phyloP scores from a whole-genome alignment of 768 basidiomycete genomes.

The Tricholoma sp. region DNA sequence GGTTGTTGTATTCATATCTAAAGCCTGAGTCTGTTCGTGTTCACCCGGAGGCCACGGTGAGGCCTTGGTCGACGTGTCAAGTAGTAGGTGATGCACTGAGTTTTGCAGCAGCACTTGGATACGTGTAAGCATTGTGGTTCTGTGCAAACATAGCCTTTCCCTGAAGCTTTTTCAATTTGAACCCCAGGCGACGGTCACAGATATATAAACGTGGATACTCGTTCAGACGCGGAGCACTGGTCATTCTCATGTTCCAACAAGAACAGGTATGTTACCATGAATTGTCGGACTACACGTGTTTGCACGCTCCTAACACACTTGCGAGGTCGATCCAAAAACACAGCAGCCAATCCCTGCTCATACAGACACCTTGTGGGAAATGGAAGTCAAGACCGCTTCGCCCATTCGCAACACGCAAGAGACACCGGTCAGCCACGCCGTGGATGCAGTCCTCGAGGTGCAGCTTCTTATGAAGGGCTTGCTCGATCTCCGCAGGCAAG shows the following conservation, averaged over 20 bases:
- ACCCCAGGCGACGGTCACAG: conserved; percentile 56
- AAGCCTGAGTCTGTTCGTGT: conserved; percentile 82
- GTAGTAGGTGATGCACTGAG: conserved; percentile 75
- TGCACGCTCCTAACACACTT: background rate
- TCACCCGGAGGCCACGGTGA: conserved; percentile 82
- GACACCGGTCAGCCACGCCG: conserved; percentile 62
- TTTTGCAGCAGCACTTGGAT: conserved; percentile 78
- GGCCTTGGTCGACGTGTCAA: conserved; percentile 78
- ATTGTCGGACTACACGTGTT: background rate
- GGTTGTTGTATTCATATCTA: conserved; percentile 74
- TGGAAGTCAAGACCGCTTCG: conserved; percentile 78
- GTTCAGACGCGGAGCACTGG: conserved; percentile 63
- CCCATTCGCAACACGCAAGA: conserved; percentile 77
- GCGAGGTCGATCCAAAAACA: conserved; percentile 68
- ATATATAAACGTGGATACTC: conserved; percentile 79
- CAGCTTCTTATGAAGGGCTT: conserved; percentile 83
- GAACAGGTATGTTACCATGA: conserved; percentile 51
- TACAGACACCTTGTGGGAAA: conserved; percentile 78
- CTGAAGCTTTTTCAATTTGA: background rate
- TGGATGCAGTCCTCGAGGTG: conserved; percentile 75
- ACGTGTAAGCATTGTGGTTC: conserved; percentile 42
- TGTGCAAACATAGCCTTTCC: background rate
- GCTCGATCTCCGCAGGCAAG: conserved; percentile 71
- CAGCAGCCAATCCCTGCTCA: conserved; percentile 75
- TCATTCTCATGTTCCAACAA: conserved; percentile 83